phyloP scores from a whole-genome alignment of 441 rosid genomes.

The Euphorbia celastroides region DNA sequence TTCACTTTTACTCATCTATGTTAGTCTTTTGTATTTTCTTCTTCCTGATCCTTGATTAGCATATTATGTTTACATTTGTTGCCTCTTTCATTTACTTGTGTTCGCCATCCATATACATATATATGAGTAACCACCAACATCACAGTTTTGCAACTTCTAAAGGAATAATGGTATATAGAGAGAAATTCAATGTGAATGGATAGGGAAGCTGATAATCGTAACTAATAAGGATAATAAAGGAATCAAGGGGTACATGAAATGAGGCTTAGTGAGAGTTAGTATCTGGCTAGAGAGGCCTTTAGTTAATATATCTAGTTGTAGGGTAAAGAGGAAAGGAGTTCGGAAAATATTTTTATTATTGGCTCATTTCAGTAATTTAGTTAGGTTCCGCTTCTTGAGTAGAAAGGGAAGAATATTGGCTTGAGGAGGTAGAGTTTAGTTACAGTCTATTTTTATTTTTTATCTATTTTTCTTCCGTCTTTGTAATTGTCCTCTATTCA shows the following conservation, averaged over 20 bases:
- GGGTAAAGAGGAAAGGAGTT: neutral
- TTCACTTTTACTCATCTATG: neutral
- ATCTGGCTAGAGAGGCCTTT: neutral
- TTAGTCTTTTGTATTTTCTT: conserved; percentile 2
- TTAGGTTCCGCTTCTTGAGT: neutral
- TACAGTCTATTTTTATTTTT: neutral
- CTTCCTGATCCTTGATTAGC: neutral
- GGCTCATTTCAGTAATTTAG: neutral
- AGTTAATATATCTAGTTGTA: neutral
- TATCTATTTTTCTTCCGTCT: neutral
- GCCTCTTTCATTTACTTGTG: neutral
- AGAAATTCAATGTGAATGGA: neutral
- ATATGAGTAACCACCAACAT: too few relatives aligned
- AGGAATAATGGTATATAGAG: neutral
- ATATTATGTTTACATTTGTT: neutral
- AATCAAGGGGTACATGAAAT: neutral
- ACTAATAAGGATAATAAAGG: neutral
- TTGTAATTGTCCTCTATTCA: neutral
- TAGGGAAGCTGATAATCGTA: neutral
- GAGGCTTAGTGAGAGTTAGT: neutral
- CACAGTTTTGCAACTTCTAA: neutral
- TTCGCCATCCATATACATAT: too few relatives aligned
- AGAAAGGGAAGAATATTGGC: neutral
- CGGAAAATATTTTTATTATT: too few relatives aligned
- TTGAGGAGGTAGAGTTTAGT: neutral